These are phyloP conservation scores for Yamadazyma dendronema DNA, from an alignment of 1,139 yeast genomes.

Conservation along the genomic window DNA sequence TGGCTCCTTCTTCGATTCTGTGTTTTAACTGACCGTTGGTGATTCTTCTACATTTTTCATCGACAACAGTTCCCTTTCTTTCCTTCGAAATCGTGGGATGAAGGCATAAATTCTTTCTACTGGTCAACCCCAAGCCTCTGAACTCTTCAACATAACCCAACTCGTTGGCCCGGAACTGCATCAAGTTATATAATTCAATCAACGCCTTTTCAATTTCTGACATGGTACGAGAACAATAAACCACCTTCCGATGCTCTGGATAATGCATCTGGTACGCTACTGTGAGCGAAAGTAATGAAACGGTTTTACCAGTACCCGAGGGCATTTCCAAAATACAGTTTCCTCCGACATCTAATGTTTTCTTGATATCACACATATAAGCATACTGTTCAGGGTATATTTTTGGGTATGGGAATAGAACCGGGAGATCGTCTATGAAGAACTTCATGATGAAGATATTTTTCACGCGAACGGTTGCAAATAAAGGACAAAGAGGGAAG, in stretches of 20 bases:
- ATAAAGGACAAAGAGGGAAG: neutral
- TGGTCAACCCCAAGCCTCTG: constrained; percentile 88
- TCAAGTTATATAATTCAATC: constrained; percentile 84
- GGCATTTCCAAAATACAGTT: constrained; percentile 98
- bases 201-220: constrained; percentile 97
- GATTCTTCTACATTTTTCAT: constrained; percentile 91
- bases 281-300: constrained; percentile 83
- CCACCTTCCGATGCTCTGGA: constrained; percentile 91
- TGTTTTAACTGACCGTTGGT: constrained; percentile 87
- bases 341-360: constrained; percentile 95
- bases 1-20: constrained; percentile 54
- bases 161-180: constrained; percentile 81
- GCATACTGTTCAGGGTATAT: constrained; percentile 98
- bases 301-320: constrained; percentile 99
- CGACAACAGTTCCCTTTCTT: constrained; percentile 89
- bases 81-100: constrained; percentile 88
- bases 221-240: constrained; percentile 99
- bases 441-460: constrained; percentile 48
- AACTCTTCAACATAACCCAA: constrained; percentile 85
- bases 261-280: constrained; percentile 95
- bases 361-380: constrained; percentile 93
- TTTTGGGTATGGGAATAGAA: constrained; percentile 93
- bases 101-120: constrained; percentile 89
- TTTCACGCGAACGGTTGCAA: neutral
- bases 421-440: constrained; percentile 92